phyloP scores from a whole-genome alignment of 192 early-diverging fungal species.

The Anaeromyces robustus region DNA sequence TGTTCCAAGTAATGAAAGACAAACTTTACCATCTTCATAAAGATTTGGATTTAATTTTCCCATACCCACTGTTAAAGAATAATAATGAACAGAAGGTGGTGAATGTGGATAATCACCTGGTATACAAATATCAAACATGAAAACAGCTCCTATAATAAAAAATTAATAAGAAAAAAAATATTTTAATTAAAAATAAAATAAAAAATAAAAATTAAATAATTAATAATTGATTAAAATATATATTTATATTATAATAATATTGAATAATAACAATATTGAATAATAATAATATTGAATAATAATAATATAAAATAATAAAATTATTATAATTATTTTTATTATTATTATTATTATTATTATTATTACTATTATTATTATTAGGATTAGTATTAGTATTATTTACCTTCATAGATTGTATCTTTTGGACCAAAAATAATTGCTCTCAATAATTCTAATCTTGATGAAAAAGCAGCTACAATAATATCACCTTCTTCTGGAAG shows the following conservation, averaged over 20 bases:
- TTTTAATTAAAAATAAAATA: not conserved
- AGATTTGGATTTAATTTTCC: constrained; percentile 42
- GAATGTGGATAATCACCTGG: constrained; percentile 26
- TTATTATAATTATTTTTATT: too few relatives aligned
- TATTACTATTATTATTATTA: not conserved
- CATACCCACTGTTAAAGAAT: constrained; percentile 33
- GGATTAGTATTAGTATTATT: not conserved
- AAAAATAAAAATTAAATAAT: too few relatives aligned
- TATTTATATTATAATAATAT: too few relatives aligned
- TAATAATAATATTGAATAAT: too few relatives aligned
- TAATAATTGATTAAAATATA: too few relatives aligned
- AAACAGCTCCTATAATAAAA: constrained; percentile 11
- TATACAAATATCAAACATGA: constrained; percentile 37
- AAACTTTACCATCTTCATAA: constrained; percentile 45
- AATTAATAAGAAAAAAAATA: not conserved
- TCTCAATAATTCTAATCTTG: constrained; percentile 33
- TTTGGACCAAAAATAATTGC: constrained; percentile 35
- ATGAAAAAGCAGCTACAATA: constrained; percentile 34
- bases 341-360: not conserved
- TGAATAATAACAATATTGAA: too few relatives aligned
- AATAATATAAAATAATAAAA: too few relatives aligned
- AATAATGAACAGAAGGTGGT: constrained; percentile 34
- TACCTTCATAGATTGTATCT: constrained; percentile 36
- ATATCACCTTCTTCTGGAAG: constrained; percentile 31
- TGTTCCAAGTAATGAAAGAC: constrained; percentile 36